Base-by-base conservation (phyloP, 345 rosid species). In the Murraya paniculata region DNA sequence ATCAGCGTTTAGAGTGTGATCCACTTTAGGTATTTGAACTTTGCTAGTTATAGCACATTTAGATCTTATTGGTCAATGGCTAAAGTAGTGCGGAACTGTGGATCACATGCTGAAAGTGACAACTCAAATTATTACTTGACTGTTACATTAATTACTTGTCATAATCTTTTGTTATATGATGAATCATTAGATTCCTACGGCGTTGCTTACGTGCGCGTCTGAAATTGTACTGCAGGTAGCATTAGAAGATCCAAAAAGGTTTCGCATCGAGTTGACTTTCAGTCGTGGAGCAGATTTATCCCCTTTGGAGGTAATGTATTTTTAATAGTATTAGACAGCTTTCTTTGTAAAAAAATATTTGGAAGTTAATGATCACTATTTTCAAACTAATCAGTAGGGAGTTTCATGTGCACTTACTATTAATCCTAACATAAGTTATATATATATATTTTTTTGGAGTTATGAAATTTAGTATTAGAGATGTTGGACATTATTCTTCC, bases 281-380 rank as follows among this genome's bases (percentile, higher is more conserved):
- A 97, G 98, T 80, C 98, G 97, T 41, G 98, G 99, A 61, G 99
- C 99, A 75, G 99, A 97, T 86, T 87, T 94, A 66, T 91, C 98
- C 71, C 98, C 98, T 7, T 80, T 97, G 79, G 94, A 94, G 98
- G 98, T 94, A 90, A 80, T 65, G 53, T 39, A 13, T 77, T 35
- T 74, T 30, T 35, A 22, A 24, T 75, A 28, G 9, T 22, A 36
- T 36, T 48, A 22, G 64, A 50, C 22, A 58, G 24, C 60, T 50
- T 41, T 48, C 41, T 22, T 27, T 5, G 18, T 45, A 13, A 45
- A 36, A 27, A 72, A 36, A 72, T 5, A 35, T 9, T 36, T 70
- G 16, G 7, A 67, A 36, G 41, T 24, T 24, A 28, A 45, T 73
- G 9, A 59, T 21, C 11, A n/a, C 28, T 14, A 71, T 62, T 58